phyloP scores from a whole-genome alignment of 2,329 filamentous ascomycete genomes.

The Claviceps cyperi region DNA sequence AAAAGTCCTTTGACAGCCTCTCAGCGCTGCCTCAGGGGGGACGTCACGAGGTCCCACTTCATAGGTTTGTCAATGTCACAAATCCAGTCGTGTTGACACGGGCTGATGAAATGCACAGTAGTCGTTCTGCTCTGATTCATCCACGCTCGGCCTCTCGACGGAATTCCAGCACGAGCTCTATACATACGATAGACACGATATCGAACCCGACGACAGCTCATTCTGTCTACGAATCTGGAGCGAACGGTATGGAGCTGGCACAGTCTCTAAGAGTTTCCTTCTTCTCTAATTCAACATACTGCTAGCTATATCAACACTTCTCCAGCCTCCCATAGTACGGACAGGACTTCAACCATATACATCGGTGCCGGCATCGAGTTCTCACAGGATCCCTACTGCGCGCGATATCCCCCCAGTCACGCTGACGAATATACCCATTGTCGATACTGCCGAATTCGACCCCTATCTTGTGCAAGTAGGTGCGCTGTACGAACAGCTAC shows the following conservation, averaged over 20 bases:
- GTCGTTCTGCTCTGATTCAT: conserved; percentile 29
- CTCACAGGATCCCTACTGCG: conserved; percentile 69
- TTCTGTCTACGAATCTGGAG: conserved; percentile 54
- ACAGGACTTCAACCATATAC: conserved; percentile 75
- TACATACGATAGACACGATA: conserved; percentile 70
- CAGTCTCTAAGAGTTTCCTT: not conserved
- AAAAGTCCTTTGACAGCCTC: conserved; percentile 53
- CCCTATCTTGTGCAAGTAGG: conserved; percentile 78
- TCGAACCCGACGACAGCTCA: conserved; percentile 39
- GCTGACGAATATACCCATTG: conserved; percentile 71
- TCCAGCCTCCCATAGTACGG: conserved; percentile 78
- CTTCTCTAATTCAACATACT: not conserved
- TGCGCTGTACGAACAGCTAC: conserved; percentile 75
- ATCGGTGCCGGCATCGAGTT: conserved; percentile 50
- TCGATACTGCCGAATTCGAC: conserved; percentile 68
- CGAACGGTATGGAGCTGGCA: conserved; percentile 50
- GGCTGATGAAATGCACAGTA: conserved; percentile 16
- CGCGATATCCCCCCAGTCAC: conserved; percentile 88
- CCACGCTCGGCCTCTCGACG: conserved; percentile 43
- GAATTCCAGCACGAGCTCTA: conserved; percentile 75
- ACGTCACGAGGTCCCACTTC: conserved; percentile 43
- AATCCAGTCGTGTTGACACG: not conserved
- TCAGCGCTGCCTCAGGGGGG: conserved; percentile 36
- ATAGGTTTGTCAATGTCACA: conserved; percentile 28
- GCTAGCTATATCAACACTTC: conserved; percentile 77